These are phyloP conservation scores for Scalesia atractyloides DNA, from an alignment of 129 eudicot genomes.

Conservation along the genomic window DNA sequence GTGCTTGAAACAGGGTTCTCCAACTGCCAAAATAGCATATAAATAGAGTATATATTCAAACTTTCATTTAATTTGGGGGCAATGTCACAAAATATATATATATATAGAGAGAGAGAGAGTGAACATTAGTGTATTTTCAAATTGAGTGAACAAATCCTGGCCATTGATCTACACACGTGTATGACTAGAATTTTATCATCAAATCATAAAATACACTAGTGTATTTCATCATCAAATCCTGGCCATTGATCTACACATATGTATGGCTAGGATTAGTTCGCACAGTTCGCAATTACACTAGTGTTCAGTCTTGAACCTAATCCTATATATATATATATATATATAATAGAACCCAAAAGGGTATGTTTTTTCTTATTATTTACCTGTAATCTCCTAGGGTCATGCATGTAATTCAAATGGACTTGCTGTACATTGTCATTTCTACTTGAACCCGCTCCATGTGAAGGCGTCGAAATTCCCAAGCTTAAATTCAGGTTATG, in stretches of 20 bases:
- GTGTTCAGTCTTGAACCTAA: too few relatives aligned
- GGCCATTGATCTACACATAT: too few relatives aligned
- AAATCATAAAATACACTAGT: too few relatives aligned
- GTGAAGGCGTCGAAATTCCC: conserved; percentile 57
- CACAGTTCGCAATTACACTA: too few relatives aligned
- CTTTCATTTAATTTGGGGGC: not conserved
- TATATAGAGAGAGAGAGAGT: too few relatives aligned
- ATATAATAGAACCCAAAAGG: not conserved
- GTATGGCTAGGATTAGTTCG: too few relatives aligned
- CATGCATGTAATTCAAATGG: conserved; percentile 34
- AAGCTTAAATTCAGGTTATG: conserved; percentile 61
- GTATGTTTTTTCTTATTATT: not conserved
- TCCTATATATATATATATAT: too few relatives aligned
- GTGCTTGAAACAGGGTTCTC: conserved; percentile 43
- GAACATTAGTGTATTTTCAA: too few relatives aligned
- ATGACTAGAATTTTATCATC: too few relatives aligned
- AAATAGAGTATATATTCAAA: not conserved
- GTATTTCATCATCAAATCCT: too few relatives aligned
- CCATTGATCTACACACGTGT: too few relatives aligned
- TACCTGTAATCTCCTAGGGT: conserved; percentile 48
- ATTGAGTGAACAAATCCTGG: too few relatives aligned
- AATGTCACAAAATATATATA: not conserved
- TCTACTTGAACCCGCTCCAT: conserved; percentile 41
- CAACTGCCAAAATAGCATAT: conserved; percentile 34
- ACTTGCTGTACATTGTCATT: conserved; percentile 34